Evolutionary conservation across 768 basidiomycete genomes (phyloP), one percentile per base, ranked within the genome.

Genomic region (Xerocomus spinulosus): DNA sequence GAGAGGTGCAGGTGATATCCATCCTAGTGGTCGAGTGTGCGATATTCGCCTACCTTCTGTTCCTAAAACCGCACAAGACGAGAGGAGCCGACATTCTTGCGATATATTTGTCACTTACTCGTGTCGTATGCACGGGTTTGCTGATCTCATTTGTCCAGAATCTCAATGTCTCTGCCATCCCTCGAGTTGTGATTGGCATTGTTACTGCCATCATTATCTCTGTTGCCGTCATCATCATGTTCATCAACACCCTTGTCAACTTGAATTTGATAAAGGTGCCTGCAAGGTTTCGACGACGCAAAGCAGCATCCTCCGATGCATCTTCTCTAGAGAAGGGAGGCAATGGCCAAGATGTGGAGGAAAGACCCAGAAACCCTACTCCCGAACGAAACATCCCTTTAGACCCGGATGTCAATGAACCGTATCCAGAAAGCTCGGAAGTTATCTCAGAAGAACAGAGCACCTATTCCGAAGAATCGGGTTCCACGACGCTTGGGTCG

Each of bases 141-240:
- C 70, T 88, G 70, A 77, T 95, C 52, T 80, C 88, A 0, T 96
- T 93, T 64, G 69, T 91, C 39, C 76, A 87, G 52, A 70, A 67
- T 9, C 60, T 92, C 21, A 64, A 73, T 6, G 75, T 93, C 28
- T 68, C 73, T 15, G 74, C 92, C 33, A 95, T 95, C 56, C 83
- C 87, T 1, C 80, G 92, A 17, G 85, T 88, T 2, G 83, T 79
- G 28, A 83, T 96, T 47, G 92, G 91, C 18, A 75, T 87, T 48
- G 76, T 91, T 52, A 74, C 81, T 32, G 80, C 83, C 12, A 79
- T 86, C 26, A 73, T 92, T 30, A 85, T 81, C 62, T 84, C 85
- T 13, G 68, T 89, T 32, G 77, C 87, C 0, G 75, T 87, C 25
- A 50, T 93, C 38, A 67, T 90, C 46, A 73, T 88, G 58, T 77